Percentiles rank a stretch among this genome's conserved stretches.
phyloP scores from a whole-genome alignment of 1,139 yeast species.

The Neolecta irregularis region DNA sequence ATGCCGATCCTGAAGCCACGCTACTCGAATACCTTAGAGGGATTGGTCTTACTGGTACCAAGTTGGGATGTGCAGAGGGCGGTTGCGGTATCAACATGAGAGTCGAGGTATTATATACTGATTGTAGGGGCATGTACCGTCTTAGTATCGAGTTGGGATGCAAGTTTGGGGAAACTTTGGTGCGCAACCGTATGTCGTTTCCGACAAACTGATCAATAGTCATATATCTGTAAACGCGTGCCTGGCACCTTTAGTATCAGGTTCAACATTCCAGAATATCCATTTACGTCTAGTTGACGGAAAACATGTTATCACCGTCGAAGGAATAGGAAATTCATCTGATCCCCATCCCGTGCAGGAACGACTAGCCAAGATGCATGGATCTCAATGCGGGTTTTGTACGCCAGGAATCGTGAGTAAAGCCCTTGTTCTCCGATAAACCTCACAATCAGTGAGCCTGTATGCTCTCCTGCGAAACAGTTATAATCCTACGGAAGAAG shows the following conservation, averaged over 20 bases:
- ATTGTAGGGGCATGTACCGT: constrained; percentile 36
- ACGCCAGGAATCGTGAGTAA: constrained; percentile 36
- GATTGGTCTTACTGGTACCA: constrained; percentile 29
- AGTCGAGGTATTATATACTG: no score
- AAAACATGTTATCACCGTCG: constrained; percentile 32
- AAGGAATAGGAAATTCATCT: constrained; percentile 28
- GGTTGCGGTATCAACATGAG: no score
- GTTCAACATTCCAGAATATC: no score
- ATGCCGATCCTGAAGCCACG: constrained; percentile 31
- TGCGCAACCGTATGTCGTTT: no score
- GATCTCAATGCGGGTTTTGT: constrained; percentile 37
- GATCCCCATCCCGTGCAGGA: constrained; percentile 34
- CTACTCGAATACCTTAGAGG: constrained; percentile 29
- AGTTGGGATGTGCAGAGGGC: constrained; percentile 34
- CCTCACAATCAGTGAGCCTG: no score
- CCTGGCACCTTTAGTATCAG: constrained; percentile 30
- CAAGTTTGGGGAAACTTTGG: no score
- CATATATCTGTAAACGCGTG: constrained; percentile 32
- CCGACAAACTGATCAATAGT: constrained; percentile 20
- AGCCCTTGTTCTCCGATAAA: no score
- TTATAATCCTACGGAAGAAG: constrained; percentile 26
- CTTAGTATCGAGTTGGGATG: constrained; percentile 26
- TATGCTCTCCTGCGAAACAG: constrained; percentile 29
- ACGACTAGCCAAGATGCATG: constrained; percentile 32
- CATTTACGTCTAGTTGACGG: no score